These are phyloP conservation scores for Lasiodiplodia hormozganensis DNA, from an alignment of 2,329 filamentous ascomycete species.

Conservation along the genomic window DNA sequence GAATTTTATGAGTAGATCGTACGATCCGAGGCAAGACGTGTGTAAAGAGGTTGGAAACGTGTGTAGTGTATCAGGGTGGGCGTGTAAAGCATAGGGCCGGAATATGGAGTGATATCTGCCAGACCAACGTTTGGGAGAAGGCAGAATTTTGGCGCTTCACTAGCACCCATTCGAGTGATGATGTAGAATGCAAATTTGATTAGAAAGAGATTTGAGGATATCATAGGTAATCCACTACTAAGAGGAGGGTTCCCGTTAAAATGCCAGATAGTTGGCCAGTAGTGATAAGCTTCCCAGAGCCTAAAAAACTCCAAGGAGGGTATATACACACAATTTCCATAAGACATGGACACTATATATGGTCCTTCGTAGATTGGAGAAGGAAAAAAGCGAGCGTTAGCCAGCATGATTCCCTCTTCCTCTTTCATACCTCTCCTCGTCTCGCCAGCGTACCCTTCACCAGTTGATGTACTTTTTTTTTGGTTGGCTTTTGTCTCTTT, in stretches of 20 bases:
- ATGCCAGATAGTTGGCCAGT: background rate
- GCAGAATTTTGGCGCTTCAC: background rate
- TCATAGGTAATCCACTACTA: background rate
- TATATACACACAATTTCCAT: conserved; percentile 13
- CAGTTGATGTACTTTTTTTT: background rate
- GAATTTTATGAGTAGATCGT: background rate
- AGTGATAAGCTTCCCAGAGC: background rate
- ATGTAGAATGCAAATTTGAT: background rate
- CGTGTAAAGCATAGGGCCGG: background rate
- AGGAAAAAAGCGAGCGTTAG: conserved; percentile 5
- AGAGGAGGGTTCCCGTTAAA: background rate
- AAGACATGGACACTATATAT: conserved; percentile 5
- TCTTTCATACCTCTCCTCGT: background rate
- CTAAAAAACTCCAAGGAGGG: conserved; percentile 9
- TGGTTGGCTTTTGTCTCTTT: background rate
- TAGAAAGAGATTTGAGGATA: background rate
- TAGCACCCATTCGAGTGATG: background rate
- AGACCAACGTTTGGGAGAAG: background rate
- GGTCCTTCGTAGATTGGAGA: background rate
- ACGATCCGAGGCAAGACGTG: background rate
- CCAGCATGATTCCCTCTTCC: background rate
- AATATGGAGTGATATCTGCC: background rate
- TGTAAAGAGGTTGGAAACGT: background rate
- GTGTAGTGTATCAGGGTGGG: too few species aligned
- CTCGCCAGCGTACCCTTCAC: background rate